These are phyloP conservation scores for Dothiorella sarmentorum DNA, from an alignment of 2,329 filamentous ascomycete genomes.

Conservation along the genomic window DNA sequence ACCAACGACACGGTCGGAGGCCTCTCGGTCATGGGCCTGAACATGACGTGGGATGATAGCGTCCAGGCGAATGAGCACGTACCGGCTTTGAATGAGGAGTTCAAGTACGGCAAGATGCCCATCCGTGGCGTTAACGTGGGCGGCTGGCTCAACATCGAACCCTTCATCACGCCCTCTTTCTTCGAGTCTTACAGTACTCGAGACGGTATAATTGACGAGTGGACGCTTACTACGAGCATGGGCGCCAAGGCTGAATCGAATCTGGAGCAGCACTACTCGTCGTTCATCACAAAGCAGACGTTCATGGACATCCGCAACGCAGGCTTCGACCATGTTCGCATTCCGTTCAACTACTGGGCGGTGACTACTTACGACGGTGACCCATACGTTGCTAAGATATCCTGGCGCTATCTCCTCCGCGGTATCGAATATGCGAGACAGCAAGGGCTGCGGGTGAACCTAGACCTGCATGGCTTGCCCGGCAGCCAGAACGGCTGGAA, in stretches of 20 bases:
- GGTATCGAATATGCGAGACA: conserved; percentile 92
- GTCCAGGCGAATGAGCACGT: conserved; percentile 73
- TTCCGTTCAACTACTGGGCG: conserved; percentile 94
- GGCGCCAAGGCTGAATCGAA: conserved; percentile 63
- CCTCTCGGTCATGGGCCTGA: conserved; percentile 86
- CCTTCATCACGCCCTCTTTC: conserved; percentile 90
- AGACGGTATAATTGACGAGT: conserved; percentile 80
- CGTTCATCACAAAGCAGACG: conserved; percentile 79
- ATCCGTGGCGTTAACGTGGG: conserved; percentile 90
- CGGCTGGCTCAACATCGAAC: conserved; percentile 90
- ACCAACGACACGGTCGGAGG: conserved; percentile 80
- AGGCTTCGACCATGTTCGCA: conserved; percentile 93
- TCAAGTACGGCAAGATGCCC: conserved; percentile 74
- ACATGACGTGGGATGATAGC: conserved; percentile 81
- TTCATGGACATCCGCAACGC: conserved; percentile 82
- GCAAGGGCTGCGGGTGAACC: conserved; percentile 85
- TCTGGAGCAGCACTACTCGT: conserved; percentile 88
- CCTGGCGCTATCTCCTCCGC: conserved; percentile 90
- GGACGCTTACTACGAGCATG: conserved; percentile 68
- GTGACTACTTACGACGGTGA: conserved; percentile 80
- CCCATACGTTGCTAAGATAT: conserved; percentile 79
- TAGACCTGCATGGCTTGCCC: conserved; percentile 87
- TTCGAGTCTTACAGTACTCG: conserved; percentile 64
- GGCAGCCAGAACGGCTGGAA: conserved; percentile 98
- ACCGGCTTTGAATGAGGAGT: conserved; percentile 69